phyloP scores from a whole-genome alignment of 192 early-diverging fungal species.

The Coemansia sp. region DNA sequence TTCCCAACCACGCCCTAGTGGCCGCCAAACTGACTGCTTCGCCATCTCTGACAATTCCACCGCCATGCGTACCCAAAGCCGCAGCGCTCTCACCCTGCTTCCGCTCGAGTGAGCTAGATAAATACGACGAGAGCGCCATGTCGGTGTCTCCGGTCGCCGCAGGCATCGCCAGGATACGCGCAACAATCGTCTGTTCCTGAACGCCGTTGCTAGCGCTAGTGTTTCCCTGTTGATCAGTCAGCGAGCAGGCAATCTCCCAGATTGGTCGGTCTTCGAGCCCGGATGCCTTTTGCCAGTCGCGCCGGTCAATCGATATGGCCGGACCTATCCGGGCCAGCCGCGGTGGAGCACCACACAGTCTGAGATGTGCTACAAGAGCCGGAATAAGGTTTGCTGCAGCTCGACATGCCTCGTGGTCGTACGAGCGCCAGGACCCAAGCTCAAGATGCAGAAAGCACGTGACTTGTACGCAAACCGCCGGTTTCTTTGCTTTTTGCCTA shows the following conservation, averaged over 20 bases:
- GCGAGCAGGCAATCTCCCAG: constrained; percentile 22
- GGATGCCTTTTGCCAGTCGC: constrained; percentile 23
- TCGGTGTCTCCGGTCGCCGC: constrained; percentile 1
- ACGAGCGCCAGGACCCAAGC: constrained; percentile 38
- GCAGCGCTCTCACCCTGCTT: constrained; percentile 26
- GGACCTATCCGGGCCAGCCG: constrained; percentile 38
- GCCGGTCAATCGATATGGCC: constrained; percentile 28
- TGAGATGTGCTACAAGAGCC: constrained; percentile 42
- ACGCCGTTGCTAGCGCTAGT: neutral
- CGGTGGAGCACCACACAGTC: constrained; percentile 40
- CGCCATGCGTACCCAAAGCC: constrained; percentile 37
- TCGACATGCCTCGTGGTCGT: constrained; percentile 35
- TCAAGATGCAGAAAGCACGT: constrained; percentile 50
- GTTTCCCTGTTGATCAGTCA: neutral
- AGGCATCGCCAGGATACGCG: constrained; percentile 18
- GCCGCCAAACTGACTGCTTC: constrained; percentile 33
- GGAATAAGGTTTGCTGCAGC: constrained; percentile 45
- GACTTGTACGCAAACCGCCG: constrained; percentile 39
- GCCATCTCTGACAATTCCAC: constrained; percentile 49
- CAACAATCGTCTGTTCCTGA: constrained; percentile 17
- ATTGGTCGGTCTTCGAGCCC: neutral
- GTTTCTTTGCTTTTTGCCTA: neutral
- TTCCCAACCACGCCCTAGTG: constrained; percentile 28
- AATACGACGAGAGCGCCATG: constrained; percentile 21
- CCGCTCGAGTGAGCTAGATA: constrained; percentile 37